Percentiles rank a stretch among this genome's conserved stretches.
These are phyloP conservation scores for Neurospora africana DNA, from an alignment of 495 filamentous ascomycete genomes.

Conservation along the genomic window DNA sequence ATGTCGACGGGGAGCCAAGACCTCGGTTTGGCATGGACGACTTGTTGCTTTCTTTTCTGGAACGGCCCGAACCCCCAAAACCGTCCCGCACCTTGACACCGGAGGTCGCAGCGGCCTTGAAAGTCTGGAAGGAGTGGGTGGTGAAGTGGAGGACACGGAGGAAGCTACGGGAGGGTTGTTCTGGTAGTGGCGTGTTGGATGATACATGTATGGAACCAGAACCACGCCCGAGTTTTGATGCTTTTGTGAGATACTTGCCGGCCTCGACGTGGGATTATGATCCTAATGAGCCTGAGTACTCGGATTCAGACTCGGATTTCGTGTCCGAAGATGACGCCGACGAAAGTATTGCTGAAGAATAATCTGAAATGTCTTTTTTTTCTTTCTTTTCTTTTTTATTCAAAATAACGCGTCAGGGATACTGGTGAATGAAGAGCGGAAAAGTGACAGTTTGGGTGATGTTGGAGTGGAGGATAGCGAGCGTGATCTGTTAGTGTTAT, in stretches of 20 bases:
- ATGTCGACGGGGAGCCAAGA: neutral
- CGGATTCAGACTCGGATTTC: neutral
- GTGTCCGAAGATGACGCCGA: neutral
- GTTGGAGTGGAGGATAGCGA: neutral
- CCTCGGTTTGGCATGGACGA: neutral
- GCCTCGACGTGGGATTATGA: neutral
- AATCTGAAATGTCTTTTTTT: neutral
- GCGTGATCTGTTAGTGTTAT: neutral
- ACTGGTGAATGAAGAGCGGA: neutral
- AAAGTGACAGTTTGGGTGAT: neutral
- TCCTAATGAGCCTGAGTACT: neutral
- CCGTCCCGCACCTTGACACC: neutral
- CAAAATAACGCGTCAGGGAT: neutral
- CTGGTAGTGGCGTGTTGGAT: neutral
- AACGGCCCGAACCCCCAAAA: neutral
- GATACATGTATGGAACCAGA: neutral
- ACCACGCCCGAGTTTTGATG: neutral
- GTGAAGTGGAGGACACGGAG: neutral
- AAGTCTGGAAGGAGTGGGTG: neutral
- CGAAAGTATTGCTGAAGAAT: neutral
- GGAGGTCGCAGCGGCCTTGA: neutral
- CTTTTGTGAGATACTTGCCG: neutral
- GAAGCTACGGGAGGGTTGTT: neutral
- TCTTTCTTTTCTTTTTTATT: neutral
- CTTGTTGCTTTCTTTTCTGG: neutral